Base-by-base conservation (phyloP, 805 yeast species). In the Lachancea waltii region DNA sequence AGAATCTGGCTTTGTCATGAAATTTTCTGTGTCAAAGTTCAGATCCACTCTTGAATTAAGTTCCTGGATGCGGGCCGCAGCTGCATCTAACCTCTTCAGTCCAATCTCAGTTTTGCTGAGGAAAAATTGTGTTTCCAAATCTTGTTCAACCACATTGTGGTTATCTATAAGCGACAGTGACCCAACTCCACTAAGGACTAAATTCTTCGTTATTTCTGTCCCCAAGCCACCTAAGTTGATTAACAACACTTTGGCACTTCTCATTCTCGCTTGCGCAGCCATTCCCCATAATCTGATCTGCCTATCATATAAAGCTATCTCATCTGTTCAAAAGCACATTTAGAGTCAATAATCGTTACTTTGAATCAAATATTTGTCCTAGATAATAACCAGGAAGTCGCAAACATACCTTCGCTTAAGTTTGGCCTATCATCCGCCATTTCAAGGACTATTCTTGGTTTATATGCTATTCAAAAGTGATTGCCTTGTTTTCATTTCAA, bases 221-320 rank as follows among this genome's bases (percentile, higher is more conserved):
- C 94, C 94, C 7, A 85, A 69, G 1, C 85, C 85, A 8, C 89
- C 82, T 11, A 86, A 50, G 44, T 83, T 81, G 33, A 90, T 68
- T 30, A 92, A 51, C 31, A 89, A 63, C 4, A 90, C 69, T 31
- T 72, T 73, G 6, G 96, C 80, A 14, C 79, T 73, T 25, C 92
- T 71, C 67, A 90, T 75, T 30, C 74, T 58, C 28, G 76, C 70
- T 58, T 90, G 98, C 3, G 97, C 95, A 22, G 84, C 94, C 55
- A 92, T 68, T 2, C 98, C 98, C 98, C 98, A 90, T 15, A 90
- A 69, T 45, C 98, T 66, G 46, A 90, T 89, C 62, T 90, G 98
- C 42, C 98, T 75, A 61, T 90, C 98, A 56, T 90, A 90, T 16
- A 90, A 70, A 1, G 94, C 95, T 41, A 89, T 77, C 56, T 89